Conservation (phyloP, 2,329 filamentous ascomycete species). For the Talaromyces sp. region DNA sequence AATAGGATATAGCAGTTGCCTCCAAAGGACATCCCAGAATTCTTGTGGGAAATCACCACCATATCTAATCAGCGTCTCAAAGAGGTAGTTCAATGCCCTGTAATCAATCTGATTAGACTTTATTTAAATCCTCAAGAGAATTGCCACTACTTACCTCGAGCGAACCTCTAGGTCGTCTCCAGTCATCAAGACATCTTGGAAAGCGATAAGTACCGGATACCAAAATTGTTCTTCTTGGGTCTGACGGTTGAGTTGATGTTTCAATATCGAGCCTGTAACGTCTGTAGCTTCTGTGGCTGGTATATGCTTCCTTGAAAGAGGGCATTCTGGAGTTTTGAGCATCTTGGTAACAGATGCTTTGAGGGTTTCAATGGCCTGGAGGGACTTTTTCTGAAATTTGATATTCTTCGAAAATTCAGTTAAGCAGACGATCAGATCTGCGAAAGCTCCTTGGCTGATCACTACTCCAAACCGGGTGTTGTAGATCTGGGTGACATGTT, state of each 20-base stretch:
- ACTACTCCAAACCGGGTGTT: conserved; percentile 93
- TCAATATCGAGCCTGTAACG: conserved; percentile 47
- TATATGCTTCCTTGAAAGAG: conserved; percentile 66
- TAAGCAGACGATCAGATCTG: conserved; percentile 90
- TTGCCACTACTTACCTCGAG: conserved; percentile 47
- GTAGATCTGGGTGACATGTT: conserved; percentile 94
- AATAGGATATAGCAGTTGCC: conserved; percentile 93
- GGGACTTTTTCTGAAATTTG: conserved; percentile 96
- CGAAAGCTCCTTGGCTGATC: conserved; percentile 93
- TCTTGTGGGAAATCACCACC: conserved; percentile 87
- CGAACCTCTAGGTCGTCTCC: conserved; percentile 96
- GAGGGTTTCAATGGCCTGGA: conserved; percentile 91
- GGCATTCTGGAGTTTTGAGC: conserved; percentile 93
- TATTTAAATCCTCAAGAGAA: neutral
- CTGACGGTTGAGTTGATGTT: conserved; percentile 68
- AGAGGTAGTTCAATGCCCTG: conserved; percentile 87
- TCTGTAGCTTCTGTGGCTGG: conserved; percentile 42
- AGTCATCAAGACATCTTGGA: conserved; percentile 98
- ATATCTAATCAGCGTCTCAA: conserved; percentile 85
- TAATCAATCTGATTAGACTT: conserved; percentile 12
- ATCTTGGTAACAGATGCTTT: conserved; percentile 93
- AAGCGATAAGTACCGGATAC: conserved; percentile 97
- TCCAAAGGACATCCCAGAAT: conserved; percentile 98
- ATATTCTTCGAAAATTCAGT: conserved; percentile 99
- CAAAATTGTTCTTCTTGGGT: conserved; percentile 96